phyloP scores from a whole-genome alignment of 2,329 filamentous ascomycete genomes.

The Aureobasidium sp. region DNA sequence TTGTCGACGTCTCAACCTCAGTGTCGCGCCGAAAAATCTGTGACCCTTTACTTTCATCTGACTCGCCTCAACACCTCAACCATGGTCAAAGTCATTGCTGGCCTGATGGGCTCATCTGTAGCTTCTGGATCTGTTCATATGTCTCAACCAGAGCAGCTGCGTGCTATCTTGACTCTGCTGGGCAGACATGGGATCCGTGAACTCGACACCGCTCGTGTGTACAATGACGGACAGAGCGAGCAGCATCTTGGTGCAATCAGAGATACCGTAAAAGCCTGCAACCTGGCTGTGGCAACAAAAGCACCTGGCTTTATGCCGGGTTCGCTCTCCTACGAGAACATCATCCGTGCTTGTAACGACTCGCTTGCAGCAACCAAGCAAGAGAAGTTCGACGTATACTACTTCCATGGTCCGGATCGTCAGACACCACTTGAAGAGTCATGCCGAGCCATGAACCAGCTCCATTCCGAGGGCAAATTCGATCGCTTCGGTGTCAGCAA shows the following conservation, averaged over 20 bases:
- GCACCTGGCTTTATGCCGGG: constrained; percentile 22
- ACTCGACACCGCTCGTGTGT: constrained; percentile 32
- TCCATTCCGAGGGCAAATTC: constrained; percentile 35
- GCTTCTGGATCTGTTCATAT: constrained; percentile 18
- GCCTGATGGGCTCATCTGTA: constrained; percentile 22
- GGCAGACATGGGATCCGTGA: constrained; percentile 24
- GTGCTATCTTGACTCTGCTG: constrained; percentile 25
- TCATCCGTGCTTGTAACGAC: constrained; percentile 19
- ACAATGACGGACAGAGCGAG: constrained; percentile 30
- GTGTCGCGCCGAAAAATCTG: too few relatives aligned
- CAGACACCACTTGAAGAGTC: constrained; percentile 34
- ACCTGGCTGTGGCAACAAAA: constrained; percentile 23
- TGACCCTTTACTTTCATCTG: too few relatives aligned
- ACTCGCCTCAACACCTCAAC: background rate
- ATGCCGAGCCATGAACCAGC: constrained; percentile 33
- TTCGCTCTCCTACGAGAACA: constrained; percentile 18
- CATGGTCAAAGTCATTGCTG: constrained; percentile 22
- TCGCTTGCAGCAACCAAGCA: constrained; percentile 21
- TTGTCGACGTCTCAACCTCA: too few relatives aligned
- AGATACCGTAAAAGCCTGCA: background rate
- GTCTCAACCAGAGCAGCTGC: constrained; percentile 15
- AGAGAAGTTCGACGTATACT: constrained; percentile 29
- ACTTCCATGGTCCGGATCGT: constrained; percentile 40
- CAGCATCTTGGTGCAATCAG: constrained; percentile 32
- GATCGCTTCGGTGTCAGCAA: constrained; percentile 40